Conservation (phyloP, 1,284 basidiomycete species). For the Pascua sp. region DNA sequence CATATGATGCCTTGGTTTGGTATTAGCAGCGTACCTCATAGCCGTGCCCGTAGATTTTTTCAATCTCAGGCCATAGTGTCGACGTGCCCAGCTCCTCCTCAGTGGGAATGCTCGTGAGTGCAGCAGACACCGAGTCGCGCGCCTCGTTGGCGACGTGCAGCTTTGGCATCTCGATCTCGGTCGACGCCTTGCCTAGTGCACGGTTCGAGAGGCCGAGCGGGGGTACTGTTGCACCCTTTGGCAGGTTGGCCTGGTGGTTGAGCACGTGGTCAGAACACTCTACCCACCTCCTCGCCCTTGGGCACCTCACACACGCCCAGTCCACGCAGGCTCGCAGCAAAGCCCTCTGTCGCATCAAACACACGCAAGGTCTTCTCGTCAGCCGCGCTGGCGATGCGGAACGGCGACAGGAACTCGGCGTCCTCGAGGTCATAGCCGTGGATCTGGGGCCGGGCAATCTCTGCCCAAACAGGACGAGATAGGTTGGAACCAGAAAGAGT, state of each 20-base stretch:
- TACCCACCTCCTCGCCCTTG: constrained; percentile 7
- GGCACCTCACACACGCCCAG: constrained; percentile 41
- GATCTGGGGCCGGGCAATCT: constrained; percentile 83
- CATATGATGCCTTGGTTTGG: background rate
- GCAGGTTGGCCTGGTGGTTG: constrained; percentile 21
- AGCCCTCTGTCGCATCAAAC: constrained; percentile 79
- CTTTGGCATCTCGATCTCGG: constrained; percentile 25
- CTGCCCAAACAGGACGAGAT: constrained; percentile 64
- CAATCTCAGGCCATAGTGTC: constrained; percentile 94
- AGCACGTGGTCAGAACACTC: too few relatives aligned
- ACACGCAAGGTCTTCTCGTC: constrained; percentile 90
- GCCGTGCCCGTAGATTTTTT: constrained; percentile 97
- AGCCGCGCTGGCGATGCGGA: constrained; percentile 78
- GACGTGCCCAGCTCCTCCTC: constrained; percentile 66
- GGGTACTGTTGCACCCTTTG: constrained; percentile 65
- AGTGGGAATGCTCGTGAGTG: constrained; percentile 50
- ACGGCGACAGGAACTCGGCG: constrained; percentile 66
- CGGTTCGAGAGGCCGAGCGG: constrained; percentile 71
- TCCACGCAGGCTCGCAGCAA: constrained; percentile 61
- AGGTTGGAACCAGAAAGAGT: constrained; percentile 15
- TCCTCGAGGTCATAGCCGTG: constrained; percentile 92
- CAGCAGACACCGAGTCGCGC: constrained; percentile 44
- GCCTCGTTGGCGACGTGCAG: constrained; percentile 37
- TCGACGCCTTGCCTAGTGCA: constrained; percentile 63
- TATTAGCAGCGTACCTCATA: constrained; percentile 66